Conservation (phyloP, 139 green algal genomes). For the Micractinium sp. region DNA sequence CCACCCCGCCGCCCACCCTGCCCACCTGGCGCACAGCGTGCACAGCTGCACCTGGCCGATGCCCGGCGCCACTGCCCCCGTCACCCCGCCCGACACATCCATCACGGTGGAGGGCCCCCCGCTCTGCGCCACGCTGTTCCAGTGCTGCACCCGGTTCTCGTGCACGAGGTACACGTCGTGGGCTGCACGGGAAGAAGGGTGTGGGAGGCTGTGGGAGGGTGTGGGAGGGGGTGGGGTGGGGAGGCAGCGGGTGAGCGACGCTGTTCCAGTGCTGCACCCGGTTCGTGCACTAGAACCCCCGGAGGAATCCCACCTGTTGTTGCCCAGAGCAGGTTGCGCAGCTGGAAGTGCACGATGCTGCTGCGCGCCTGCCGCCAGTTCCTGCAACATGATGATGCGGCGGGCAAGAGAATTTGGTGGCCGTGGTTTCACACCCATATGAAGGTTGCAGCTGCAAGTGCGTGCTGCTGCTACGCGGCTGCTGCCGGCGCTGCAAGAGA, state of each 20-base stretch:
- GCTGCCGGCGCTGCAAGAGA: background rate
- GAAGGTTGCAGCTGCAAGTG: background rate
- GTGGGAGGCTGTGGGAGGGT: background rate
- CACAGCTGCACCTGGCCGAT: conserved; percentile 73
- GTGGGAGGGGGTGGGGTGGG: background rate
- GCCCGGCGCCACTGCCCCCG: background rate
- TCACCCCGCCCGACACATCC: conserved; percentile 21
- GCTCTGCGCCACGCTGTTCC: conserved; percentile 53
- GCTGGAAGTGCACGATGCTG: conserved; percentile 93
- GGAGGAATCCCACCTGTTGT: conserved; percentile 48
- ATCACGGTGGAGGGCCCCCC: conserved; percentile 24
- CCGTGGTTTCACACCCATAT: too few relatives aligned
- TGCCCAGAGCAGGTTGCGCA: conserved; percentile 92
- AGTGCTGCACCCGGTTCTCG: conserved; percentile 83
- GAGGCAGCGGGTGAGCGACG: too few relatives aligned
- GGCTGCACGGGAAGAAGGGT: conserved; percentile 4
- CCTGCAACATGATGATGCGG: conserved; percentile 26
- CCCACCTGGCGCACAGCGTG: conserved; percentile 74
- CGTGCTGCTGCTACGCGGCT: background rate
- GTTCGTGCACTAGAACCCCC: too few relatives aligned
- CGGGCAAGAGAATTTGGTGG: too few relatives aligned
- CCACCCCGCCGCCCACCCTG: too few relatives aligned
- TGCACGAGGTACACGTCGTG: conserved; percentile 86
- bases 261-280: too few relatives aligned
- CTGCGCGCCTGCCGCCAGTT: conserved; percentile 76